Base-by-base conservation (phyloP, 768 basidiomycete genomes). In the Plicaturopsis crispa region DNA sequence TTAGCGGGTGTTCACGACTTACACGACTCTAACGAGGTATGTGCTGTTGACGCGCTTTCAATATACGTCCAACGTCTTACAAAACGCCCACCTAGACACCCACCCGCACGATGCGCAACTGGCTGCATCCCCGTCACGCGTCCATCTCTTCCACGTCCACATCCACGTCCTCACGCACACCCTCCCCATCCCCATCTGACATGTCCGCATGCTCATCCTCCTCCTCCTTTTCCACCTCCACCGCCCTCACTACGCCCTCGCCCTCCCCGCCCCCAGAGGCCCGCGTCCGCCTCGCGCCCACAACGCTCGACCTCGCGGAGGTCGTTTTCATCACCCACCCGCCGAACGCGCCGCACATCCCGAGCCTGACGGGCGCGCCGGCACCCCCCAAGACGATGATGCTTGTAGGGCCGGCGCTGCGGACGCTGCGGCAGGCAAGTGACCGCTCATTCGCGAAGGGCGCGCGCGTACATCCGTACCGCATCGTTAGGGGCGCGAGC, bases 401-500 rank as follows among this genome's bases (percentile, higher is more conserved):
- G 23, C 54, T 78, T 36, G 62, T 76, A 11, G 78, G 78, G 1
- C 60, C 63, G 1, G 67, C 70, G 0, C 48, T 78, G 12, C 58
- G 67, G 31, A 55, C 59, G 14, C 55, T 79, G 33, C 72, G 76
- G 38, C 58, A 66, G 8, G 60, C 66, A 1, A 31, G 46, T 23
- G 54, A 61, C 23, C 52, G 59, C 6, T 65, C 54, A 13, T 43
- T 75, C 19, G 57, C 63, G 11, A 66, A 65, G 43, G 72, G 72
- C 24, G 62, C 69, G 6, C 65, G 73, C 16, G 45, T 81, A 6
- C 71, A 75, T 43, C 78, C 80, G 2, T 83, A 80, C 53, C 69
- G 70, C 44, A 58, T 76, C 23, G 54, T 61, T n/a, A 48, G 53
- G 35, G 26, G 38, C 13, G 40, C 20, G 33, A 28, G n/a, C n/a